phyloP scores from a whole-genome alignment of 768 basidiomycete genomes.

The Sutorius australiensis region DNA sequence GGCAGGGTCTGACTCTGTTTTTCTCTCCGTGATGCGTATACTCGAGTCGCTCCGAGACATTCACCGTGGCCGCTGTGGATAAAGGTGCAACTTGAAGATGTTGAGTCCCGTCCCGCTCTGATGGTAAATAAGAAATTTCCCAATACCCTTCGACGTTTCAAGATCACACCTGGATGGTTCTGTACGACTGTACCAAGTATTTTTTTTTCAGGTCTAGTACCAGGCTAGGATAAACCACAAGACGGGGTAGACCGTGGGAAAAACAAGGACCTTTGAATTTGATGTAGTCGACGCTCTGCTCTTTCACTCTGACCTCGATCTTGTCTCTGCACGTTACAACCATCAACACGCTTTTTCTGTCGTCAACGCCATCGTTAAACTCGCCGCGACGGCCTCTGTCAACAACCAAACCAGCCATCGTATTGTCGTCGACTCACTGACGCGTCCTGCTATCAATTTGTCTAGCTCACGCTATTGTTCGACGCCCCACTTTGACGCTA shows the following conservation, averaged over 20 bases:
- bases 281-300: constrained; percentile 18
- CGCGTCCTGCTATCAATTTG: constrained; percentile 23
- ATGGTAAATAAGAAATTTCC: too few species aligned
- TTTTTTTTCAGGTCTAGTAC: too few species aligned
- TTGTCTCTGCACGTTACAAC: constrained; percentile 13
- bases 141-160: not conserved
- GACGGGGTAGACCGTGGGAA: constrained; percentile 25
- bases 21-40: too few species aligned
- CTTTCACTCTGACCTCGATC: constrained; percentile 32
- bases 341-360: constrained; percentile 10
- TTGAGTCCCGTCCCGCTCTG: too few species aligned
- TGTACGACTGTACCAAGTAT: not conserved
- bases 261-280: constrained; percentile 23
- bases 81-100: too few species aligned
- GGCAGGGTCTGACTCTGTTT: too few species aligned
- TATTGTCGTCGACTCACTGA: constrained; percentile 16
- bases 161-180: not conserved
- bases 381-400: constrained; percentile 11
- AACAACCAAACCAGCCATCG: constrained; percentile 14
- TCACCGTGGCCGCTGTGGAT: too few species aligned
- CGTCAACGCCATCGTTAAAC: constrained; percentile 10
- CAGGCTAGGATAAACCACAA: too few species aligned
- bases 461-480: constrained; percentile 10
- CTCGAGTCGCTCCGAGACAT: too few species aligned
- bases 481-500: constrained; percentile 13